These are phyloP conservation scores for Quercus phellos DNA, from an alignment of 331 rosid genomes.

Conservation along the genomic window DNA sequence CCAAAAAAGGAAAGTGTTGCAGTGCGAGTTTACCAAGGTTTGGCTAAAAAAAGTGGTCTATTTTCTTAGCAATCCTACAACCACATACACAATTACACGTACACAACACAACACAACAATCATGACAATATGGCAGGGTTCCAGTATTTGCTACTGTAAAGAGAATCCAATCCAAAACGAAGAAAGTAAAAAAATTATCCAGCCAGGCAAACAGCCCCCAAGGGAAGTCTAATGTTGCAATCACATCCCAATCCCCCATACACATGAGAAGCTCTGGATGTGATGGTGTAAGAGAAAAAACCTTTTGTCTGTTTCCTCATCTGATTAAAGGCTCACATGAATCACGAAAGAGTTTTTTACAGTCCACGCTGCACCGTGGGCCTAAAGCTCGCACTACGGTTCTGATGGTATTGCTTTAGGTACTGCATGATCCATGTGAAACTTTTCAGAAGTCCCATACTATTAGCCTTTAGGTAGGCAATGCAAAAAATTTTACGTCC, in stretches of 20 bases:
- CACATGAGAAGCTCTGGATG: background rate
- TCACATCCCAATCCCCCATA: background rate
- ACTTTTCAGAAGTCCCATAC: constrained; percentile 21
- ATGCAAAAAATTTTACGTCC: too few relatives aligned
- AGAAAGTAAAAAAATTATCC: background rate
- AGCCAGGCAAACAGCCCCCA: background rate
- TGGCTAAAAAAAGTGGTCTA: background rate
- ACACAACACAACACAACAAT: background rate
- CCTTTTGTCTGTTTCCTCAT: constrained; percentile 4
- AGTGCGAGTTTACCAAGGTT: background rate
- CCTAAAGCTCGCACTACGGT: background rate
- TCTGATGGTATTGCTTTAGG: background rate
- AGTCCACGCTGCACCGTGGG: constrained; percentile 3
- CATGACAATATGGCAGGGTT: background rate
- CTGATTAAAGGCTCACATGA: constrained; percentile 16
- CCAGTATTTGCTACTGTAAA: background rate
- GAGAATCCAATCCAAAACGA: background rate
- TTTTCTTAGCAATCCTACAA: background rate
- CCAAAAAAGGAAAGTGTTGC: background rate
- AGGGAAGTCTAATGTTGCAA: background rate
- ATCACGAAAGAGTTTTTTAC: background rate
- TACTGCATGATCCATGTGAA: constrained; percentile 5
- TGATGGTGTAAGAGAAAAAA: constrained; percentile 2
- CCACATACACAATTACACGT: too few relatives aligned
- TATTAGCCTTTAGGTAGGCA: too few relatives aligned